Conservation (phyloP, 1,284 basidiomycete genomes). For the Ustilago bromivora region DNA sequence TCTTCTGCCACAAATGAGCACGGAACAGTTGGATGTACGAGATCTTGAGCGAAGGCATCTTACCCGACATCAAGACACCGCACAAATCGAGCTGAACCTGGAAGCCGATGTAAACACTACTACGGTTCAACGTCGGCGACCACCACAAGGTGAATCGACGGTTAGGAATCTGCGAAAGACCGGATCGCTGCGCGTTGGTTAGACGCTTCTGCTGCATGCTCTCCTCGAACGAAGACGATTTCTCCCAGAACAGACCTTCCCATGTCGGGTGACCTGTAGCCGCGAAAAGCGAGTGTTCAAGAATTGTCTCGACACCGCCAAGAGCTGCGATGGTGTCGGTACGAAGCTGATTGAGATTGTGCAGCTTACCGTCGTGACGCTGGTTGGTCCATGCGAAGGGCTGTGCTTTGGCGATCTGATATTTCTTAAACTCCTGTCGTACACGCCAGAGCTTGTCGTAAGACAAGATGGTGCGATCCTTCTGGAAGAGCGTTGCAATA, state of each 20-base stretch:
- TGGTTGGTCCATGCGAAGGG: conserved; percentile 99
- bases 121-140: conserved; percentile 94
- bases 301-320: conserved; percentile 95
- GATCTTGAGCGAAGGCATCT: conserved; percentile 83
- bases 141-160: conserved; percentile 99
- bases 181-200: conserved; percentile 93
- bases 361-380: conserved; percentile 96
- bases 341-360: conserved; percentile 98
- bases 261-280: conserved; percentile 83
- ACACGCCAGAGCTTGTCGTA: conserved; percentile 92
- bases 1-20: conserved; percentile 96
- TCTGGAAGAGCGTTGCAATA: conserved; percentile 97
- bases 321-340: conserved; percentile 99
- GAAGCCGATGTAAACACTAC: conserved; percentile 99
- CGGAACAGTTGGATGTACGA: conserved; percentile 99
- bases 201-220: conserved; percentile 84
- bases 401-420: conserved; percentile 85
- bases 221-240: conserved; percentile 85
- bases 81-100: conserved; percentile 98
- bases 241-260: conserved; percentile 75
- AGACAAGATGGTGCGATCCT: conserved; percentile 94
- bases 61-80: conserved; percentile 88
- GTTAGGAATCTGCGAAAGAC: conserved; percentile 98
- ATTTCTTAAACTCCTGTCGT: conserved; percentile 96
- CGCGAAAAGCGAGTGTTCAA: conserved; percentile 98